Conservation (phyloP, 2,329 filamentous ascomycete species). For the Zasmidium citrigriseum region DNA sequence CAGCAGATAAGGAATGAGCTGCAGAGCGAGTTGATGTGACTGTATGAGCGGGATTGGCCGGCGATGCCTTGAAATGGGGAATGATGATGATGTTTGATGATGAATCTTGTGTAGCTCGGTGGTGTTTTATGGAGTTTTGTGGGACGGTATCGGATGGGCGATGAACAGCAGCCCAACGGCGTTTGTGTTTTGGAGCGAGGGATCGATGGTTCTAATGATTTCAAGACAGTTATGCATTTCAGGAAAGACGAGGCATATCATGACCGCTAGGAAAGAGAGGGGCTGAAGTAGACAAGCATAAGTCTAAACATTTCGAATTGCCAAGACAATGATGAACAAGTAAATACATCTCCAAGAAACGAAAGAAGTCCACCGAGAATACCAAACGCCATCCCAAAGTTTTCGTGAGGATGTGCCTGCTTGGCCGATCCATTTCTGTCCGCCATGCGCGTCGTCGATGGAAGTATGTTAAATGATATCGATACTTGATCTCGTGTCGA, state of each 20-base stretch:
- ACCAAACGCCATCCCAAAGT: not conserved
- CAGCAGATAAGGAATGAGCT: conserved; percentile 9
- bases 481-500: not conserved
- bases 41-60: not conserved
- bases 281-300: too few relatives aligned
- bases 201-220: not conserved
- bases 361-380: not conserved
- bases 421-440: too few relatives aligned
- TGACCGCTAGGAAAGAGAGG: too few relatives aligned
- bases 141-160: not conserved
- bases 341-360: not conserved
- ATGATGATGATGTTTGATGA: conserved; percentile 1
- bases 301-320: too few relatives aligned
- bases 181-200: not conserved
- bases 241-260: too few relatives aligned
- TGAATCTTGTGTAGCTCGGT: not conserved
- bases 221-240: not conserved
- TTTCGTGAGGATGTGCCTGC: not conserved
- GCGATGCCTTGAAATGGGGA: not conserved
- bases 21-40: conserved; percentile 4
- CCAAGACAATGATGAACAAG: not conserved
- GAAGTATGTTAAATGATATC: not conserved
- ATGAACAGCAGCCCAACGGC: not conserved
- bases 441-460: not conserved
- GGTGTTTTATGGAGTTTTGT: too few relatives aligned